Evolutionary conservation across 768 basidiomycete species (phyloP).

Genomic region (Gloeophyllum trabeum): DNA sequence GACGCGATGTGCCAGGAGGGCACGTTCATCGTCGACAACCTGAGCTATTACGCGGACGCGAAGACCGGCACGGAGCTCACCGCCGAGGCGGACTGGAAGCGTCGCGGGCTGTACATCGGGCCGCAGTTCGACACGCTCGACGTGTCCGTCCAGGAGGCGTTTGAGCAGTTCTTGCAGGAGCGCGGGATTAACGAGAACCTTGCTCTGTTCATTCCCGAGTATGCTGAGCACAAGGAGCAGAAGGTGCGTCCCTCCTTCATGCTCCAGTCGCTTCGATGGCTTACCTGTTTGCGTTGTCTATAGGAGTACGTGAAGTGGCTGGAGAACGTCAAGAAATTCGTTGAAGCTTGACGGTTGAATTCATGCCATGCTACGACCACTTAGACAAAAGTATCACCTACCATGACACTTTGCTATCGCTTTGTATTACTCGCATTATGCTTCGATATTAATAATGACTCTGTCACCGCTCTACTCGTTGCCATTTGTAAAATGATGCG

Average conservation of each 20-base stretch:
- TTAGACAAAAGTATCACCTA: no score
- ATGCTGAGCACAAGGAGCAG: conserved; percentile 88
- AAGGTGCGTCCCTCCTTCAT: conserved; percentile 38
- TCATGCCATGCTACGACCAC: no score
- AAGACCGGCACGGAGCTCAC: conserved; percentile 66
- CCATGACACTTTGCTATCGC: no score
- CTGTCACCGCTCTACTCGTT: no score
- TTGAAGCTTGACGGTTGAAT: conserved; percentile 51
- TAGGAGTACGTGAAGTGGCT: conserved; percentile 94
- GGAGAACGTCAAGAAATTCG: conserved; percentile 67
- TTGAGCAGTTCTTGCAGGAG: conserved; percentile 83
- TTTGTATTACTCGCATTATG: no score
- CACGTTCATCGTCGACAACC: conserved; percentile 77
- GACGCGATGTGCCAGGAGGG: conserved; percentile 76
- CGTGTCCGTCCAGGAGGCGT: conserved; percentile 76
- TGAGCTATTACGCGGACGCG: conserved; percentile 72
- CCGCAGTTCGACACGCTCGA: conserved; percentile 84
- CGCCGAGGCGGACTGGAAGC: conserved; percentile 89
- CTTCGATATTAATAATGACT: no score
- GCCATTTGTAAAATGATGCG: no score
- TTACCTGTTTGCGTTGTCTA: not conserved
- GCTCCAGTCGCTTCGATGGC: conserved; percentile 2
- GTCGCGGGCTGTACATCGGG: conserved; percentile 63
- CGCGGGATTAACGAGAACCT: conserved; percentile 78
- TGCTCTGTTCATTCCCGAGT: conserved; percentile 83